Conservation (phyloP, 257 asterid genomes). For the Asclepias syriaca region DNA sequence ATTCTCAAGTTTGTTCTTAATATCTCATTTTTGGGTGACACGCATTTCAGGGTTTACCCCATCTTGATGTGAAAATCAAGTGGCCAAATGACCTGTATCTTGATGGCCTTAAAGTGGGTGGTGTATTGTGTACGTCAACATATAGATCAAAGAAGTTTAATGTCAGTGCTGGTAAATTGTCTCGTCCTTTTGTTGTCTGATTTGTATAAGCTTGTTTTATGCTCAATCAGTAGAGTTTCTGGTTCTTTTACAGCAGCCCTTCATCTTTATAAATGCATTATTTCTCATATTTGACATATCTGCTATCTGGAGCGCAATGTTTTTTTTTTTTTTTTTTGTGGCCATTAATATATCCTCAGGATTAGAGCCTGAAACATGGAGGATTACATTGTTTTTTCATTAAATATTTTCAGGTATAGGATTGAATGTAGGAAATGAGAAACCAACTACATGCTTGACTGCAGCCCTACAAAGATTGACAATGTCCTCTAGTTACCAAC, state of each 20-base stretch:
- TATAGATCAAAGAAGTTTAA: constrained; percentile 80
- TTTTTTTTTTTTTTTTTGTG: not conserved
- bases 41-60: constrained; percentile 64
- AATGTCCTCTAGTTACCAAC: constrained; percentile 26
- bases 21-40: constrained; percentile 21
- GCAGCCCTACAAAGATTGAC: constrained; percentile 44
- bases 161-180: constrained; percentile 73
- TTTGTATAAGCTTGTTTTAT: not conserved
- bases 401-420: constrained; percentile 58
- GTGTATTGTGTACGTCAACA: constrained; percentile 89
- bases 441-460: constrained; percentile 85
- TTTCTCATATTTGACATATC: not conserved
- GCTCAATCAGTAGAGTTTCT: not conserved
- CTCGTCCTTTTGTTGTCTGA: constrained; percentile 5
- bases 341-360: not conserved
- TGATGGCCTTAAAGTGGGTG: constrained; percentile 86
- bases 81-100: constrained; percentile 98
- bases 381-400: constrained; percentile 9
- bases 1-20: constrained; percentile 13
- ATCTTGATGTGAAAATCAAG: constrained; percentile 83
- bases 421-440: constrained; percentile 69
- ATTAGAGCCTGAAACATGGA: not conserved
- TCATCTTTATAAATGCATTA: not conserved
- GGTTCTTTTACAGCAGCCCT: not conserved
- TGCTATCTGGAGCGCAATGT: not conserved